Conservation (phyloP, 1,284 basidiomycete species). For the Sanguinoderma infundibulare region DNA sequence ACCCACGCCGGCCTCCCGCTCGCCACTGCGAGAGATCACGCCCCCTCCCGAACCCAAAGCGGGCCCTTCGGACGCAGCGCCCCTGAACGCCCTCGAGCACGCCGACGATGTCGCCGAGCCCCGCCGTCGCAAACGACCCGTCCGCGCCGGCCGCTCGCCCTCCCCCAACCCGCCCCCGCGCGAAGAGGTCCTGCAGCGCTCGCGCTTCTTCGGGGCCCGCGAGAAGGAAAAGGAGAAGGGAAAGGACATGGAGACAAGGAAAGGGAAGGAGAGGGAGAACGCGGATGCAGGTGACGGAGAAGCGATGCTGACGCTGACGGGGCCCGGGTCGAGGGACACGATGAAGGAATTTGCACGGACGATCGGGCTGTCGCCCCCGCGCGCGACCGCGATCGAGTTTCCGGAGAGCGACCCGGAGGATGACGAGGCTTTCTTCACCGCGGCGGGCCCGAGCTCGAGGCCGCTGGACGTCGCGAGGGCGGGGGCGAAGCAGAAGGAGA, state of each 20-base stretch:
- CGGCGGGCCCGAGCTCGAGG: background rate
- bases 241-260: background rate
- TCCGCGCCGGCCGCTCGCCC: slow-evolving; percentile 28
- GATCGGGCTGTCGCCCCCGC: slow-evolving; percentile 29
- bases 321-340: slow-evolving; percentile 15
- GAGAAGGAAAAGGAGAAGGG: background rate
- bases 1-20: slow-evolving; percentile 15
- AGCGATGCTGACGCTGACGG: slow-evolving; percentile 5
- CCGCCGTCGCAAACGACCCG: slow-evolving; percentile 41
- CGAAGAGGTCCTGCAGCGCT: slow-evolving; percentile 13
- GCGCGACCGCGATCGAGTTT: slow-evolving; percentile 15
- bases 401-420: slow-evolving; percentile 25
- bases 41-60: slow-evolving; percentile 25
- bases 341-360: slow-evolving; percentile 19
- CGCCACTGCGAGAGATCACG: slow-evolving; percentile 31
- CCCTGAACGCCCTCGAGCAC: slow-evolving; percentile 19
- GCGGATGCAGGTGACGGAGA: background rate
- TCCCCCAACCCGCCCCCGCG: slow-evolving; percentile 32
- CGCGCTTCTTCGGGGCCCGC: slow-evolving; percentile 23
- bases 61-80: slow-evolving; percentile 22
- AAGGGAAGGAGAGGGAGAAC: background rate
- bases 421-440: slow-evolving; percentile 8
- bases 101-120: slow-evolving; percentile 51
- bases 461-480: background rate
- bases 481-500: background rate